Base-by-base conservation (phyloP, 2,329 filamentous ascomycete species). In the Cercospora sp. region DNA sequence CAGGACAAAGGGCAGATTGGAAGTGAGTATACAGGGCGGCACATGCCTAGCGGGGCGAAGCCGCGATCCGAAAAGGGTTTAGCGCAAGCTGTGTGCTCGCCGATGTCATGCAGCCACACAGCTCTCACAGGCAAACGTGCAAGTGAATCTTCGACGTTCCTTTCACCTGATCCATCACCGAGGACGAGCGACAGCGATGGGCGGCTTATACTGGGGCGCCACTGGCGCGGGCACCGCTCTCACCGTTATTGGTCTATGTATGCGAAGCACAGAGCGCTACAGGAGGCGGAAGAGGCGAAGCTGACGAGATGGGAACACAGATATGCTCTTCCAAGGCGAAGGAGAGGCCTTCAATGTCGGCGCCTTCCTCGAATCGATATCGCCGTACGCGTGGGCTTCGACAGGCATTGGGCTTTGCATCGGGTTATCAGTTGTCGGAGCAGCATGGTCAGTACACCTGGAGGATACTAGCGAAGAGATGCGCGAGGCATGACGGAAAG, bases 311-410 rank as follows among this genome's bases (percentile, higher is more conserved):
- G 65, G 51, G 37, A 43, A 58, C 24, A 57, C 81, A 99, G 95
- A 99, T 83, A 96, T 99, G 93, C 92, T 99, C 80, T 97, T 99
- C 80, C 96, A 95, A 78, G 93, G 93, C 79, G 93, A 92, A 81
- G 95, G 96, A 79, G 94, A 99, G 86, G 86, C 90, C 69, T 99
- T 99, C 84, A 97, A 99, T 83, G 92, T 98, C 81, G 96, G 96
- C 81, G 90, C 90, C 80, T 98, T 98, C 80, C 89, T 99, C 81
- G 93, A 97, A 83, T 90, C 91, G 71, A 88, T 98, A 75, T 98
- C 95, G 66, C 96, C 95, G 24, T 97, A 94, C 79, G 92, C 91
- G 59, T 99, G 94, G 93, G 95, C 94, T 70, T 90, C 89, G 80
- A 81, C 95, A 66, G 96, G 95, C 73, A 97, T 99, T 77, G 91